Evolutionary conservation across 495 filamentous ascomycete genomes (phyloP), one percentile per base, ranked within the genome.

Genomic region (Penicillium macrosclerotiorum): DNA sequence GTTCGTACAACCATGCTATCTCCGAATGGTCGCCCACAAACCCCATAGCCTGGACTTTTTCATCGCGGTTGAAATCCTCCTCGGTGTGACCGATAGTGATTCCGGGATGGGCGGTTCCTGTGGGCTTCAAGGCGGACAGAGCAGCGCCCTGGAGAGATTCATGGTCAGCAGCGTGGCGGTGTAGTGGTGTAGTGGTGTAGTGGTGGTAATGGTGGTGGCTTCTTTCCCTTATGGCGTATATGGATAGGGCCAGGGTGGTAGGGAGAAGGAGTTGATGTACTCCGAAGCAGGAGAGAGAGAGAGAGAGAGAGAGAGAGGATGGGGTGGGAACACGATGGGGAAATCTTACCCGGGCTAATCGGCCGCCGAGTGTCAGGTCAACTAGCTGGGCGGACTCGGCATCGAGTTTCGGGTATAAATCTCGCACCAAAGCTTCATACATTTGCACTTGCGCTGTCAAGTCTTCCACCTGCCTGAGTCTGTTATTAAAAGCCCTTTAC

Each of bases 21-120:
- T 82, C 80, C 3, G 81, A 85, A 37, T 77, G 80, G 47, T 81
- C 82, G 22, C 83, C 83, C 33, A 84, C 64, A 55, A 79, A 84
- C 0, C 83, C 83, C 36, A 74, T 79, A 0, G 72, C 65, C 31
- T 71, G 69, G 19, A 70, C 60, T 29, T 67, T 67, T 38, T 76
- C 72, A 50, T 70, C 76, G 14, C 70, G 71, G 50, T 80, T 79
- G 31, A 76, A 73, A 40, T 86, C 83, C 56, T 84, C 78, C 29
- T 76, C 63, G 37, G 80, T 74, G 24, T 72, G 68, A 52, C 84
- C 81, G 24, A 76, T 38, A 13, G 69, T 49, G 2, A 19, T 11
- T n/a, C 34, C 27, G 4, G 36, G 37, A 37, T 34, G 34, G 18
- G 34, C 30, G 8, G 25, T 9, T 24, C 25, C 43, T n/a, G n/a